Base-by-base conservation (phyloP, 2,329 filamentous ascomycete genomes). In the Neocucurbitaria cava region DNA sequence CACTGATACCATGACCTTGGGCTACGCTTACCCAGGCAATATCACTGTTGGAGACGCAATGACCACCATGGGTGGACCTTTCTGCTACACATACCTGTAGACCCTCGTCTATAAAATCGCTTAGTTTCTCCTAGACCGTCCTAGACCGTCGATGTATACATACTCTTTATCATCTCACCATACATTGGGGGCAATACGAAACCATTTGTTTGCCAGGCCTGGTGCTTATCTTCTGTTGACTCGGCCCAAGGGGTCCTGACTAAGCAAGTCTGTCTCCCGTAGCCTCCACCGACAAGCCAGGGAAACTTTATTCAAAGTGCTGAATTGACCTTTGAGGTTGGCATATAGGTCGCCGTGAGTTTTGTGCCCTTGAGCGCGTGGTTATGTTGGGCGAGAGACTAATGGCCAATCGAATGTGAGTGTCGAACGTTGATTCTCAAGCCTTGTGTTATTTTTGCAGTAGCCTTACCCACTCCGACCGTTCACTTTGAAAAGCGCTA, bases 1-100 rank as follows among this genome's bases (percentile, higher is more conserved):
- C n/a, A 72, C 76, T 11, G 78, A 80, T 36, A 59, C 63, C 1
- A 68, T 82, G 50, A 67, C 77, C 43, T 51, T 81, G 36, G 78
- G 76, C 36, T 70, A 77, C 5, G 66, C 65, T 8, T 71, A 72
- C 42, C 70, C 68, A 1, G 58, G 61, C 8, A 59, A 65, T 6
- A 68, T 77, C 17, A 72, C 66, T 7, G 72, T 81, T 57, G 64
- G 61, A 6, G 74, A 79, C 42, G 58, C 78, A 11, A 76, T 81
- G 72, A 79, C 72, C 41, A 80, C 79, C 0, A 73, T 77, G 24
- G 74, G 56, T n/a, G 79, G 79, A 2, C 77, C 76, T n/a, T 80
- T 81, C 58, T 81, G 78, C 62, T 81, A 81, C 56, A 71, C 78
- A 3, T 81, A 81, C 57, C 56, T 72, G 36, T 72, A 62, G 46